phyloP scores from a whole-genome alignment of 192 early-diverging fungal genomes.

The Podila epicladia region DNA sequence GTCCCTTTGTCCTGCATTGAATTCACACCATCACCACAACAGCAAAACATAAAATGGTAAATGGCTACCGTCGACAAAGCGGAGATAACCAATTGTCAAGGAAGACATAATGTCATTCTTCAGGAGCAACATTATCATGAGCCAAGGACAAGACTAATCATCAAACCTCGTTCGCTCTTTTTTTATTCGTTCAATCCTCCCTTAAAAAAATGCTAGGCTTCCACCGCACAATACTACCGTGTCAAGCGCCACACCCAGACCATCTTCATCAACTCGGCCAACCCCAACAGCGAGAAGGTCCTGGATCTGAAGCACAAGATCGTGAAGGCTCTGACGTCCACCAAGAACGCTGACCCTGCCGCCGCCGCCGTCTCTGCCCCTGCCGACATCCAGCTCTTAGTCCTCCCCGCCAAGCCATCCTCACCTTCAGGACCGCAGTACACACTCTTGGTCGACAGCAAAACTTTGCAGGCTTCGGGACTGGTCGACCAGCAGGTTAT shows the following conservation, averaged over 20 bases:
- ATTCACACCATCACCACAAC: too few relatives aligned
- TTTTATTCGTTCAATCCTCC: not conserved
- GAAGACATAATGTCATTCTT: too few relatives aligned
- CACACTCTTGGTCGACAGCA: constrained; percentile 14
- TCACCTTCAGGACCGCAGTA: not conserved
- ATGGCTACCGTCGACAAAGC: too few relatives aligned
- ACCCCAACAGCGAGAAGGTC: constrained; percentile 25
- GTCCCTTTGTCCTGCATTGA: too few relatives aligned
- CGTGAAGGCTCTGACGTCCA: constrained; percentile 23
- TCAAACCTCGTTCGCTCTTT: not conserved
- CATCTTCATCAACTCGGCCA: constrained; percentile 37
- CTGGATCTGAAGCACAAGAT: constrained; percentile 27
- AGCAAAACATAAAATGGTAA: too few relatives aligned
- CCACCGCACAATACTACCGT: constrained; percentile 31
- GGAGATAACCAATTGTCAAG: too few relatives aligned
- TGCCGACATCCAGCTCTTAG: constrained; percentile 16
- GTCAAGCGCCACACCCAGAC: constrained; percentile 42
- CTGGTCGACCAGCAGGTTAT: constrained; percentile 42
- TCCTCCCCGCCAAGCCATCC: constrained; percentile 4
- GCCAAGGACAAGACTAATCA: not conserved
- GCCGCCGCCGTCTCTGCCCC: constrained; percentile 6
- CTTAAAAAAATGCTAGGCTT: not conserved
- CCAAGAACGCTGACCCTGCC: constrained; percentile 9
- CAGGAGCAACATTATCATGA: too few relatives aligned
- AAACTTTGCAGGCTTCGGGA: constrained; percentile 23